Evolutionary conservation across 805 yeast genomes (phyloP).

Genomic region (Naumovozyma castellii): DNA sequence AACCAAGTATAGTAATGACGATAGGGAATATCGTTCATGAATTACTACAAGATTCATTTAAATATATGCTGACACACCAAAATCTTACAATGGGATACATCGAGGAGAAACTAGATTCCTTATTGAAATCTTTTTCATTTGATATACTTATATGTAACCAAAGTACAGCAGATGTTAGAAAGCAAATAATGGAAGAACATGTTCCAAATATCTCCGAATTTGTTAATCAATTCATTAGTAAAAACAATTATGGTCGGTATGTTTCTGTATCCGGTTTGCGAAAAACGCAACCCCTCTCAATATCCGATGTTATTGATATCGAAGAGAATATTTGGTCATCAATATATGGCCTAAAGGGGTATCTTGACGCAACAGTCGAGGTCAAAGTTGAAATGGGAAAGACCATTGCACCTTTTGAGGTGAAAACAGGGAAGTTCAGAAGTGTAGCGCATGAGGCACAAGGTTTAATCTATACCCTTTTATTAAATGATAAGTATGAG

Average conservation of each 20-base stretch:
- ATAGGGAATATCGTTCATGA: conserved; percentile 81
- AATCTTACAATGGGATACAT: conserved; percentile 23
- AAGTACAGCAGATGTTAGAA: conserved; percentile 36
- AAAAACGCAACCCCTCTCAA: conserved; percentile 37
- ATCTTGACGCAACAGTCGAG: conserved; percentile 78
- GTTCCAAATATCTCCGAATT: conserved; percentile 44
- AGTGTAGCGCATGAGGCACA: conserved; percentile 74
- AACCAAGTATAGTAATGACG: conserved; percentile 51
- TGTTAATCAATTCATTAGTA: conserved; percentile 39
- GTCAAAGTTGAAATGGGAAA: conserved; percentile 36
- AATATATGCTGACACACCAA: conserved; percentile 22
- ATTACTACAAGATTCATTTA: conserved; percentile 46
- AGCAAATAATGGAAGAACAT: conserved; percentile 38
- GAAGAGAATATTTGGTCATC: conserved; percentile 95
- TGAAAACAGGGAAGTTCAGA: conserved; percentile 70
- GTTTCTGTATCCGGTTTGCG: conserved; percentile 23
- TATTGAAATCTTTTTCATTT: conserved; percentile 37
- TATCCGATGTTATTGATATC: conserved; percentile 61
- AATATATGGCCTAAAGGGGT: conserved; percentile 78
- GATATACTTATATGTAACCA: conserved; percentile 50
- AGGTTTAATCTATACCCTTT: conserved; percentile 67
- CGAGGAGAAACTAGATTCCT: conserved; percentile 30
- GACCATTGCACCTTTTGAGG: conserved; percentile 74
- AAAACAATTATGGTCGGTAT: conserved; percentile 21
- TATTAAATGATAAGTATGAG: conserved; percentile 72